Conservation (phyloP, 176 grass and related monocot species). For the Bromus sterilis region DNA sequence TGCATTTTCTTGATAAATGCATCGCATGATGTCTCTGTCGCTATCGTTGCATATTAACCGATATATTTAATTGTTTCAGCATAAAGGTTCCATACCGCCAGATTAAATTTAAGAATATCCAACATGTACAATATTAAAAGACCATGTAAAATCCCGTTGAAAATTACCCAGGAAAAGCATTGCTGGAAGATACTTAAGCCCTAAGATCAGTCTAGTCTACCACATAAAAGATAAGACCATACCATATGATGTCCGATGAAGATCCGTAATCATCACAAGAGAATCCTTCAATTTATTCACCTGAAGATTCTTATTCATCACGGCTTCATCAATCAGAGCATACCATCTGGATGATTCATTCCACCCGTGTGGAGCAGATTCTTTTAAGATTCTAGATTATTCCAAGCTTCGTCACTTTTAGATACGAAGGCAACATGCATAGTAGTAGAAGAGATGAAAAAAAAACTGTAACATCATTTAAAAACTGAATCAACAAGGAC, state of each 20-base stretch:
- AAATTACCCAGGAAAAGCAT: constrained; percentile 92
- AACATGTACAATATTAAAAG: constrained; percentile 55
- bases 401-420: no score
- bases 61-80: constrained; percentile 40
- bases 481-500: no score
- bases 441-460: no score
- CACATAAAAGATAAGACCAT: constrained; percentile 82
- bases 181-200: constrained; percentile 74
- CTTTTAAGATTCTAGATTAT: no score
- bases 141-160: constrained; percentile 67
- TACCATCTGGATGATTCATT: constrained; percentile 60
- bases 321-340: constrained; percentile 68
- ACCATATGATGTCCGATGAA: constrained; percentile 61
- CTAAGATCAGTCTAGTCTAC: constrained; percentile 79
- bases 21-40: constrained; percentile 42
- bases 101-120: constrained; percentile 56
- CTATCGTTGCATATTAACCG: constrained; percentile 33
- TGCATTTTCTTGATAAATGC: constrained; percentile 36
- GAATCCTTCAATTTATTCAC: constrained; percentile 76
- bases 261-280: constrained; percentile 56
- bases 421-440: no score
- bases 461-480: no score
- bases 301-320: constrained; percentile 61
- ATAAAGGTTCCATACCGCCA: constrained; percentile 64
- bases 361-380: constrained; percentile 23